Evolutionary conservation across 2,329 filamentous ascomycete species (phyloP), one percentile per base, ranked within the genome.

Genomic region (Rhexocercosporidium sp.): DNA sequence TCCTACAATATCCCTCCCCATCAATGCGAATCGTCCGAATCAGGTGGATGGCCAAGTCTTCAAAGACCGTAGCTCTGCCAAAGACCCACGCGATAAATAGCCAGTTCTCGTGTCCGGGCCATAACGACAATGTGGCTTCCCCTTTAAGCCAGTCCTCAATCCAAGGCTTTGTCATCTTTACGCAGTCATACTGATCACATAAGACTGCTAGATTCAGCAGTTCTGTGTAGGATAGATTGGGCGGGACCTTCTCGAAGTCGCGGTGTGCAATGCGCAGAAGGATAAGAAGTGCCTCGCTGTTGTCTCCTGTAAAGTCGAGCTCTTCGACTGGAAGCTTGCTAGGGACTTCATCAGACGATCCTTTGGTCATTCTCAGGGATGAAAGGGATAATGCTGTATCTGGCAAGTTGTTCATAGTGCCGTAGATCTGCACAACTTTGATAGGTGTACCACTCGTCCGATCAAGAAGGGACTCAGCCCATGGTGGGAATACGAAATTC

Each of bases 81-180:
- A 69, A 69, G 12, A 57, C 61, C 66, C 59, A 70, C 20, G 54
- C 44, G 41, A 70, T 69, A 16, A 47, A 70, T 16, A 70, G 31
- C 62, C 59, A 64, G 6, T 64, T 56, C 39, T 70, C 51, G 1
- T 68, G 7, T 8, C 46, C 59, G 20, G 29, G 9, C 11, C 16
- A 20, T 16, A 29, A 16, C 9, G 59, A 51, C 37, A 59, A 11
- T 1, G 14, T n/a, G 3, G 34, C 29, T 18, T 56, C 39, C 3
- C 49, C 29, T 5, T 37, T 5, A 8, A 69, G 25, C 65, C 65
- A 68, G 16, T 14, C 22, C 7, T 41, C 3, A 6, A 69, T 18
- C 65, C 65, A 71, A 8, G 56, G 62, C 22, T 27, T 31, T 2
- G 67, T 63, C 2, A 70, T 29, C 3, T 53, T 31, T 14, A 56